Evolutionary conservation across 140 eudicot genomes (phyloP).

Genomic region (Anethum foeniculum): DNA sequence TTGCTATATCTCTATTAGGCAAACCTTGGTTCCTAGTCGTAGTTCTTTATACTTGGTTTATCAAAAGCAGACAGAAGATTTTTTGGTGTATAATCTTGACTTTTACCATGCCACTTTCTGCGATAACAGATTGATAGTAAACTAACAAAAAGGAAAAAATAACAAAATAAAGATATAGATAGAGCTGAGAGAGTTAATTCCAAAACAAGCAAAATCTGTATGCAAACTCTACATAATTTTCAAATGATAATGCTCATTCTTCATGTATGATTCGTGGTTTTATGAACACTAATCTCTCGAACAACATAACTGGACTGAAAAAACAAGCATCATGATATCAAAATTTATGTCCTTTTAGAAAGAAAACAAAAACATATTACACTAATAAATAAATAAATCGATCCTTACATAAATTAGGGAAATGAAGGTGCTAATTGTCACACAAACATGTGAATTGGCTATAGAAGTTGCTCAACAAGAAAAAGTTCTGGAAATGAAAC

Average conservation of each 20-base stretch:
- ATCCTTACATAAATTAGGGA: neutral
- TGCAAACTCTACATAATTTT: conserved; percentile 16
- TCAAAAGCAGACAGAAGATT: neutral
- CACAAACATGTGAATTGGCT: conserved; percentile 21
- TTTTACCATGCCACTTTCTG: neutral
- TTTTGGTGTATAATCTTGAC: neutral
- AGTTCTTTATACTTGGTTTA: neutral
- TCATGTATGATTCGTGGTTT: conserved; percentile 33
- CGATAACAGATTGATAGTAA: neutral
- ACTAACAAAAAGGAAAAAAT: neutral
- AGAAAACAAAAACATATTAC: neutral
- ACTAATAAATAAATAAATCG: neutral
- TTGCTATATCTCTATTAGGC: neutral
- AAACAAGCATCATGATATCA: neutral
- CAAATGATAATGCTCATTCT: conserved; percentile 33
- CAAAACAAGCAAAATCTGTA: conserved; percentile 14
- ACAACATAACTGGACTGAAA: neutral
- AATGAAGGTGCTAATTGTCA: conserved; percentile 36
- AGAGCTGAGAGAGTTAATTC: neutral
- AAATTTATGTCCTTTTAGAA: neutral
- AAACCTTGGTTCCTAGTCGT: neutral
- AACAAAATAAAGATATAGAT: neutral
- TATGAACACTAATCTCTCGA: conserved; percentile 1
- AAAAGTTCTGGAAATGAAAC: conserved; percentile 32
- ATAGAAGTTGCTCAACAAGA: conserved; percentile 38